Conservation (phyloP, 306 rosid species). For the Gillenia trifoliata region DNA sequence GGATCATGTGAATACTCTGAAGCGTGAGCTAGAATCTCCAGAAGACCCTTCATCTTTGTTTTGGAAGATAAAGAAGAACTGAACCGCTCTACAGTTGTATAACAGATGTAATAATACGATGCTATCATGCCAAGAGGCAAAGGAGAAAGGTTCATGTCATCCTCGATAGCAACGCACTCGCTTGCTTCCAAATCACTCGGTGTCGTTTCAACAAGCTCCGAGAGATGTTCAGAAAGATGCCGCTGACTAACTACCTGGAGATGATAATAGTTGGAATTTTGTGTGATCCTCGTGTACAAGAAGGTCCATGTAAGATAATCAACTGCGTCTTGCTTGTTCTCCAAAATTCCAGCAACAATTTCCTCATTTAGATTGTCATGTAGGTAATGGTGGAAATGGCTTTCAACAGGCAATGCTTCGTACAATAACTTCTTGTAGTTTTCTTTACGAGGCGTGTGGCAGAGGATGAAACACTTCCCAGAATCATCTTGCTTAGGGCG, state of each 20-base stretch:
- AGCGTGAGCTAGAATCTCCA: constrained; percentile 71
- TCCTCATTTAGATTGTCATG: constrained; percentile 82
- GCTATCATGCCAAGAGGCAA: constrained; percentile 81
- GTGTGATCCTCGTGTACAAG: constrained; percentile 82
- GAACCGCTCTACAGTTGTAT: constrained; percentile 77
- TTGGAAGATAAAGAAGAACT: constrained; percentile 67
- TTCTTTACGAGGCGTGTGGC: constrained; percentile 83
- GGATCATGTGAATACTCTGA: constrained; percentile 80
- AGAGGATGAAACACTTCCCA: constrained; percentile 85
- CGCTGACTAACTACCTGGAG: constrained; percentile 86
- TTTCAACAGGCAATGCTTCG: constrained; percentile 86
- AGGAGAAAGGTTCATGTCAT: constrained; percentile 72
- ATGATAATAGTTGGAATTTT: constrained; percentile 87
- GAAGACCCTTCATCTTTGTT: constrained; percentile 83
- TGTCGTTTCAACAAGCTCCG: constrained; percentile 78
- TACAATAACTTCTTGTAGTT: constrained; percentile 82
- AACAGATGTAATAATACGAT: constrained; percentile 80
- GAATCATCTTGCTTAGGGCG: constrained; percentile 78
- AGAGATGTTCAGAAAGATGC: constrained; percentile 87
- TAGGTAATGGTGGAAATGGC: constrained; percentile 76
- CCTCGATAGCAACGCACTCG: constrained; percentile 64
- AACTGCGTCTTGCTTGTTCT: constrained; percentile 89
- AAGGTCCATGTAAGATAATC: constrained; percentile 94
- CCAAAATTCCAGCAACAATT: constrained; percentile 68
- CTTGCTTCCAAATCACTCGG: constrained; percentile 75